Percentiles rank a stretch among this genome's conserved stretches.
These are phyloP conservation scores for Fragaria iinumae DNA, from an alignment of 306 rosid genomes.

Conservation along the genomic window DNA sequence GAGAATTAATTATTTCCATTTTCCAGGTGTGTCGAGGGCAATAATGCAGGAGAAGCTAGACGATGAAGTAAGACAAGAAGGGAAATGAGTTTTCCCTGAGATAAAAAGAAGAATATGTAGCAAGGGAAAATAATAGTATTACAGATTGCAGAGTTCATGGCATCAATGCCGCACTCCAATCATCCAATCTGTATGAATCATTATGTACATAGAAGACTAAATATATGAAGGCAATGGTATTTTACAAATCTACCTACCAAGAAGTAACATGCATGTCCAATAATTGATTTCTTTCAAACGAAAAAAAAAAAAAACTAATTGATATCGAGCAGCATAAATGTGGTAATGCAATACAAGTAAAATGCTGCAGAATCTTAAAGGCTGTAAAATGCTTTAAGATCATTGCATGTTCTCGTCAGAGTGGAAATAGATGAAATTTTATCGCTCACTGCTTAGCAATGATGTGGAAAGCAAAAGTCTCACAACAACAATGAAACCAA, in stretches of 20 bases:
- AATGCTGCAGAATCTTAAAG: no score
- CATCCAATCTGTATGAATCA: background rate
- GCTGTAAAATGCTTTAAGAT: no score
- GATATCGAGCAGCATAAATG: background rate
- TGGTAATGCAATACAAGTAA: background rate
- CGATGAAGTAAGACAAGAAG: background rate
- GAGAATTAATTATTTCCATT: background rate
- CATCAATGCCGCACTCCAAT: constrained; percentile 12
- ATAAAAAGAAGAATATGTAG: background rate
- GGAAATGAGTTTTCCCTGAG: background rate
- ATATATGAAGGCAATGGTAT: background rate
- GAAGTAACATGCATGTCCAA: constrained; percentile 5
- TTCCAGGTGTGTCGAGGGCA: constrained; percentile 6
- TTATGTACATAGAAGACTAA: background rate
- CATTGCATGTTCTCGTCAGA: no score
- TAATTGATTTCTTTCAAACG: background rate
- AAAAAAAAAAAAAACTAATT: background rate
- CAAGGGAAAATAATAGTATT: background rate
- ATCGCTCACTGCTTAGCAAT: background rate
- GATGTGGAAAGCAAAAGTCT: background rate
- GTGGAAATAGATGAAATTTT: no score
- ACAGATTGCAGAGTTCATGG: background rate
- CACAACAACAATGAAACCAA: background rate
- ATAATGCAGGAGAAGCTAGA: constrained; percentile 1
- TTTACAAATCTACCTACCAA: background rate